Conservation (phyloP, 2,329 filamentous ascomycete genomes). For the Tolypocladium tropicale region DNA sequence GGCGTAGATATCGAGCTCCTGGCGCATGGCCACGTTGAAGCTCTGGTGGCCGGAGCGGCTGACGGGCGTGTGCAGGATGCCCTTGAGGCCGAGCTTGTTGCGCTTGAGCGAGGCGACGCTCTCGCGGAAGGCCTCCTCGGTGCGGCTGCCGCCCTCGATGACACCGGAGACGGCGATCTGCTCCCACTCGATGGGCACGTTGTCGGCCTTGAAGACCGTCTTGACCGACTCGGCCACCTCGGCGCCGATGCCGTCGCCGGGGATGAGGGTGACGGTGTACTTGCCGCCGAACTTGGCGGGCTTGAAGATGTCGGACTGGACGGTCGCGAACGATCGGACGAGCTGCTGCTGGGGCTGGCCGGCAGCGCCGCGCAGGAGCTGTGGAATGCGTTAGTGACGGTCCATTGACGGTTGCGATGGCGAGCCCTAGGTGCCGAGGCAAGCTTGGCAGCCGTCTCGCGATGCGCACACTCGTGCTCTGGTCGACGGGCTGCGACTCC, state of each 20-base stretch:
- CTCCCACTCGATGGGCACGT: constrained; percentile 97
- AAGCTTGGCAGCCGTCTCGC: neutral
- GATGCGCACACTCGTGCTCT: neutral
- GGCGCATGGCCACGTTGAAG: constrained; percentile 98
- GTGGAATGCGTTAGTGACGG: neutral
- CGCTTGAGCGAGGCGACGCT: constrained; percentile 90
- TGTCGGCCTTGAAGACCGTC: constrained; percentile 99
- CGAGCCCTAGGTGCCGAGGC: neutral
- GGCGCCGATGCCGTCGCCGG: constrained; percentile 96
- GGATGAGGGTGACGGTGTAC: constrained; percentile 97
- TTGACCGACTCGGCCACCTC: constrained; percentile 98
- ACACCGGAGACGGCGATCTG: constrained; percentile 93
- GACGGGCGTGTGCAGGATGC: constrained; percentile 95
- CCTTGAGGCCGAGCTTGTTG: constrained; percentile 98
- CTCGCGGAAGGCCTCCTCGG: constrained; percentile 91
- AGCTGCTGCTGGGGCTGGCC: constrained; percentile 31
- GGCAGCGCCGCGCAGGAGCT: constrained; percentile 45
- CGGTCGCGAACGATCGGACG: constrained; percentile 60
- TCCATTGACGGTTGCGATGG: no score
- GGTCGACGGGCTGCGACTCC: neutral
- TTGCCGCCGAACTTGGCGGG: constrained; percentile 98
- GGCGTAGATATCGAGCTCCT: constrained; percentile 99
- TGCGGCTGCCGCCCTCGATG: constrained; percentile 67
- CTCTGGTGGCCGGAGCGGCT: constrained; percentile 95
- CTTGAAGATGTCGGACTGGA: constrained; percentile 96